Evolutionary conservation across 2,329 filamentous ascomycete species (phyloP).

Genomic region (Trichoderma afroharzianum): DNA sequence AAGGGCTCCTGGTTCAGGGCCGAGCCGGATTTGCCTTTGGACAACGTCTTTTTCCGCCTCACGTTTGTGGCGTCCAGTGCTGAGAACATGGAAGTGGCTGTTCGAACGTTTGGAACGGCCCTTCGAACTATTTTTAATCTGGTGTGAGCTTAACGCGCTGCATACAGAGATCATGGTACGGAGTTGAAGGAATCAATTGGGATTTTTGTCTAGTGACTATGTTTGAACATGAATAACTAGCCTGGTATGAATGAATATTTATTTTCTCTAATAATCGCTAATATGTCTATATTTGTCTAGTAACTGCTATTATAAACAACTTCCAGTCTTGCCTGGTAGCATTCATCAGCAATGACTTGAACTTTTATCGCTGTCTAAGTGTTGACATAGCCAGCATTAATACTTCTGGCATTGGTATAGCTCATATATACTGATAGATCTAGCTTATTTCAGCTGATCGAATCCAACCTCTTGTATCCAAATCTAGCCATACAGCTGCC

Average conservation of each 20-base stretch:
- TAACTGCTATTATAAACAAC: not conserved
- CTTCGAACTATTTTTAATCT: not conserved
- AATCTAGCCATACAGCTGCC: not conserved
- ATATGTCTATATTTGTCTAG: too few relatives aligned
- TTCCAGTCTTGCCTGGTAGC: not conserved
- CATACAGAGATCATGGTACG: not conserved
- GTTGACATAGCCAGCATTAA: not conserved
- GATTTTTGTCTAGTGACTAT: not conserved
- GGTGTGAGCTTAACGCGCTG: not conserved
- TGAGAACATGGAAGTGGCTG: slow-evolving; percentile 67
- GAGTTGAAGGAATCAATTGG: not conserved
- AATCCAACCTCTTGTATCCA: not conserved
- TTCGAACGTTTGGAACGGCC: slow-evolving; percentile 70
- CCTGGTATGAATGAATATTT: not conserved
- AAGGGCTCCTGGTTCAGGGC: slow-evolving; percentile 90
- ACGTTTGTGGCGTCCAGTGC: slow-evolving; percentile 81
- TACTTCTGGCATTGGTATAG: not conserved
- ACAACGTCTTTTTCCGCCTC: slow-evolving; percentile 78
- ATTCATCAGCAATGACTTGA: not conserved
- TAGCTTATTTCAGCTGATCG: not conserved
- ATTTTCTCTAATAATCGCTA: too few relatives aligned
- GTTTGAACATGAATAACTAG: not conserved
- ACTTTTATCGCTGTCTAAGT: not conserved
- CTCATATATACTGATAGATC: not conserved
- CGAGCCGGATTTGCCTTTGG: slow-evolving; percentile 56